Evolutionary conservation across 306 rosid species (phyloP).

Genomic region (Castanea crenata): DNA sequence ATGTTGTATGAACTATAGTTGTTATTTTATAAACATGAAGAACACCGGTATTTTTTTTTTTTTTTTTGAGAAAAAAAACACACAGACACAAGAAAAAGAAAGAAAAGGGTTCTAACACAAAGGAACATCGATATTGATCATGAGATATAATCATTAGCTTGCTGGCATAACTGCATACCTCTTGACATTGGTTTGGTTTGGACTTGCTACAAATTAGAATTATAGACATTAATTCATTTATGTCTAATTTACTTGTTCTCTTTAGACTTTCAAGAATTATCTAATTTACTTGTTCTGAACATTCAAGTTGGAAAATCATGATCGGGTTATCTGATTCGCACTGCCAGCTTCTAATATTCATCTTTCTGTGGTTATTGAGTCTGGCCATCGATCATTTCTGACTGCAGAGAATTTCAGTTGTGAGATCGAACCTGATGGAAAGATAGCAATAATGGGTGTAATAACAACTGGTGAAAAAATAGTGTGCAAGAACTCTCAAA

Average conservation of each 20-base stretch:
- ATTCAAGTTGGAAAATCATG: no score
- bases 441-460: constrained; percentile 36
- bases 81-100: no score
- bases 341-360: not conserved
- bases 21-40: not conserved
- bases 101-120: no score
- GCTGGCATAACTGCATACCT: not conserved
- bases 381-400: not conserved
- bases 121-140: not conserved
- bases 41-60: not conserved
- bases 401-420: constrained; percentile 39
- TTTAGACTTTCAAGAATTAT: not conserved
- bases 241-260: not conserved
- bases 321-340: no score
- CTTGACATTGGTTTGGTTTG: not conserved
- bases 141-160: not conserved
- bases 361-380: not conserved
- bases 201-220: not conserved
- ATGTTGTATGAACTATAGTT: not conserved
- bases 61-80: no score
- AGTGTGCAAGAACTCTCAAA: constrained; percentile 32
- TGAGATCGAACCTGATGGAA: constrained; percentile 37
- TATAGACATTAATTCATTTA: not conserved
- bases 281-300: not conserved
- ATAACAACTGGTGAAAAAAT: constrained; percentile 38